Conservation (phyloP, 192 early-diverging fungal genomes). For the Backusella psychrophila region DNA sequence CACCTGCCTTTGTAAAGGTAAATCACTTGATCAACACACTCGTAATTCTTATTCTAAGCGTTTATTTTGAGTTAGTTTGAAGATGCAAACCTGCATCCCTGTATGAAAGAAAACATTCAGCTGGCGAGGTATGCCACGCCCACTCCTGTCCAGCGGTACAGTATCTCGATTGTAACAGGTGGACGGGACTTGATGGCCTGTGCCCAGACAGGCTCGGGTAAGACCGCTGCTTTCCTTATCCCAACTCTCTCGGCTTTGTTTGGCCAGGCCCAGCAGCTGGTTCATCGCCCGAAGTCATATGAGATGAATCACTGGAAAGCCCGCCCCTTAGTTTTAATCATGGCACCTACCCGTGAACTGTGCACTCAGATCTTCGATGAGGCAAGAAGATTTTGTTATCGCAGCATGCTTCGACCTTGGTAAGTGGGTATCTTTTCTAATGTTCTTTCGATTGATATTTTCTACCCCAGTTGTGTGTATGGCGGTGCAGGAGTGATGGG, state of each 20-base stretch:
- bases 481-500: conserved; percentile 64
- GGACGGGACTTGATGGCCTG: conserved; percentile 83
- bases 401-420: conserved; percentile 37
- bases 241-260: conserved; percentile 71
- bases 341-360: conserved; percentile 92
- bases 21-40: conserved; percentile 21
- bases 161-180: conserved; percentile 55
- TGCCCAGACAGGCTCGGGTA: conserved; percentile 73
- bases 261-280: conserved; percentile 32
- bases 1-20: conserved; percentile 47
- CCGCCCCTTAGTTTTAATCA: conserved; percentile 49
- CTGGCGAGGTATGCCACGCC: conserved; percentile 63
- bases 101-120: conserved; percentile 63
- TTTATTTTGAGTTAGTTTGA: conserved; percentile 47
- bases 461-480: conserved; percentile 18
- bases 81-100: conserved; percentile 60
- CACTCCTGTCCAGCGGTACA: conserved; percentile 72
- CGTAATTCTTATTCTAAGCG: neutral
- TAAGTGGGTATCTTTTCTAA: conserved; percentile 35
- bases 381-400: conserved; percentile 52
- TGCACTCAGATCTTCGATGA: conserved; percentile 81
- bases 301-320: conserved; percentile 6
- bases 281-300: neutral
- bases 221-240: conserved; percentile 80
- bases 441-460: neutral